Conservation (phyloP, 768 basidiomycete genomes). For the Hemileccinum impolitum region DNA sequence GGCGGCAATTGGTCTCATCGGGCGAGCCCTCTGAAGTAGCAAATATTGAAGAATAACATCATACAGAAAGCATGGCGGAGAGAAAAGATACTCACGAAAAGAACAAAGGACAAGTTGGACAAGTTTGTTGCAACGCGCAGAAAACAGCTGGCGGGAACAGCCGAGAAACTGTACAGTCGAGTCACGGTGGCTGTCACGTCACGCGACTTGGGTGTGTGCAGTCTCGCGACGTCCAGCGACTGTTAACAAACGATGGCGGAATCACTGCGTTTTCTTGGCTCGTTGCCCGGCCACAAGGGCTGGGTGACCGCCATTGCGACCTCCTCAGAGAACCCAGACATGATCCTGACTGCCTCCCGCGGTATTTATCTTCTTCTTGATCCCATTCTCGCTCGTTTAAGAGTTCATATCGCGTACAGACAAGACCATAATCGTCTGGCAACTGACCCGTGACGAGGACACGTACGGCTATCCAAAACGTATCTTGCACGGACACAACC, state of each 20-base stretch:
- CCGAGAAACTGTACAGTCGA: constrained; percentile 55
- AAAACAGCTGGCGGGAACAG: constrained; percentile 13
- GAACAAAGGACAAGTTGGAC: neutral
- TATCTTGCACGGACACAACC: constrained; percentile 97
- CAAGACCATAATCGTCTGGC: constrained; percentile 99
- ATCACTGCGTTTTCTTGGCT: constrained; percentile 87
- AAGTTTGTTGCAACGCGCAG: too few species aligned
- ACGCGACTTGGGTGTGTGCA: constrained; percentile 26
- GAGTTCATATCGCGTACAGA: constrained; percentile 68
- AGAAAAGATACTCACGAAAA: constrained; percentile 16
- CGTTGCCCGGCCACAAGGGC: constrained; percentile 90
- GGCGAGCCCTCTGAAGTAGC: constrained; percentile 62
- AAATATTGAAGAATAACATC: constrained; percentile 56
- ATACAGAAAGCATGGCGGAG: constrained; percentile 14
- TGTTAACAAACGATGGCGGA: constrained; percentile 60
- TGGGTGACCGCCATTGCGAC: constrained; percentile 99
- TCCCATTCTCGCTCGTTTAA: constrained; percentile 16
- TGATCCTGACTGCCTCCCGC: constrained; percentile 97
- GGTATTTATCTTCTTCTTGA: constrained; percentile 48
- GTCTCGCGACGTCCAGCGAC: constrained; percentile 24
- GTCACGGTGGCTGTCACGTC: constrained; percentile 66
- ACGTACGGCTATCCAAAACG: constrained; percentile 95
- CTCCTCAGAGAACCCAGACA: constrained; percentile 97
- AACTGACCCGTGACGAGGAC: constrained; percentile 89
- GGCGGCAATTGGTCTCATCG: constrained; percentile 66